Conservation (phyloP, 2,329 filamentous ascomycete species). For the Aspergillus luchuensis region DNA sequence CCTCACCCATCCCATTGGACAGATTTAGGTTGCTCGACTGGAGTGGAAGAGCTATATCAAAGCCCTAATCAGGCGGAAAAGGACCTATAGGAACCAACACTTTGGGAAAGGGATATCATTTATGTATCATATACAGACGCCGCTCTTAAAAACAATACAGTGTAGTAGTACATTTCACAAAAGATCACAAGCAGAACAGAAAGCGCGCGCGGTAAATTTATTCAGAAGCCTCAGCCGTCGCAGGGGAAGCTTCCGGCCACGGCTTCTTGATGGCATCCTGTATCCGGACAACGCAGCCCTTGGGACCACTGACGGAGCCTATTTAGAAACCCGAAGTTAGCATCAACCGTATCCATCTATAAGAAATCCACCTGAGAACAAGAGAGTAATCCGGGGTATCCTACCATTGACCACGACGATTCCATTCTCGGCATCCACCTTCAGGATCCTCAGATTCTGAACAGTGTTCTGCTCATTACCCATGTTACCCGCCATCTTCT, state of each 20-base stretch:
- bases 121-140: conserved; percentile 45
- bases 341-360: neutral
- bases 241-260: conserved; percentile 57
- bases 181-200: conserved; percentile 4
- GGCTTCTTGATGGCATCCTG: conserved; percentile 91
- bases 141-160: conserved; percentile 37
- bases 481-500: conserved; percentile 98
- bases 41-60: neutral
- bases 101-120: conserved; percentile 38
- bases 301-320: conserved; percentile 80
- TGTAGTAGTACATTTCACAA: conserved; percentile 42
- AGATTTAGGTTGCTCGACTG: neutral
- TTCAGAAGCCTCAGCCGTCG: conserved; percentile 18
- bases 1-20: neutral
- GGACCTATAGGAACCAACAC: neutral
- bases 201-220: conserved; percentile 8
- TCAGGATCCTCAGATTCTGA: conserved; percentile 86
- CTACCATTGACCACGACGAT: conserved; percentile 83
- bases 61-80: neutral
- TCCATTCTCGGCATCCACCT: conserved; percentile 83
- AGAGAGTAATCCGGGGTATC: conserved; percentile 5
- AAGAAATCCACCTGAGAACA: neutral
- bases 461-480: conserved; percentile 84
- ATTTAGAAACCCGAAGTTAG: conserved; percentile 4
- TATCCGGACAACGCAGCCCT: conserved; percentile 79